Conservation (phyloP, 2,329 filamentous ascomycete genomes). For the Trichophyton benhamiae region DNA sequence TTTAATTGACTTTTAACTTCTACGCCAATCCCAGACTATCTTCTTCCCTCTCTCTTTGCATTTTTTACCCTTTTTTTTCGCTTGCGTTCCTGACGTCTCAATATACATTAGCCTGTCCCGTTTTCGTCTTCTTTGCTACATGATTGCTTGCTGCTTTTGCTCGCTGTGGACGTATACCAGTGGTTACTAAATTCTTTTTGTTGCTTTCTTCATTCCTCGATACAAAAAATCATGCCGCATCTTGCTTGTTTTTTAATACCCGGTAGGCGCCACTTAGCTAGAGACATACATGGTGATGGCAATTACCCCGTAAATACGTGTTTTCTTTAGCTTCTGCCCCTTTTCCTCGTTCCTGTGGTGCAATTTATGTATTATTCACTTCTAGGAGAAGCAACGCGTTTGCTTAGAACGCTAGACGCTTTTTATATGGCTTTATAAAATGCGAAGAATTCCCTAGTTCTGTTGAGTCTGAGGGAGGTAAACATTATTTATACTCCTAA, state of each 20-base stretch:
- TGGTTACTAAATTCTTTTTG: neutral
- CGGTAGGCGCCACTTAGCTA: constrained; percentile 1
- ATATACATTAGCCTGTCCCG: constrained; percentile 1
- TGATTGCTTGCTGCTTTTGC: neutral
- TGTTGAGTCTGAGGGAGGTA: no score
- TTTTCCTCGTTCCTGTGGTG: neutral
- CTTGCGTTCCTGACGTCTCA: neutral
- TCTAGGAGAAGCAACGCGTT: neutral
- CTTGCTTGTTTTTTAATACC: neutral
- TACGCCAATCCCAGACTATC: constrained; percentile 3
- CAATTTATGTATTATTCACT: neutral
- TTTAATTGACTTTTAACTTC: constrained; percentile 5
- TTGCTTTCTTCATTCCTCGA: neutral
- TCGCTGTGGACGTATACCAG: constrained; percentile 2
- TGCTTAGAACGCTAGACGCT: neutral
- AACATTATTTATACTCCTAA: neutral
- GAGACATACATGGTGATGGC: neutral
- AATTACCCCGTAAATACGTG: neutral
- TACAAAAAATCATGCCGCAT: neutral
- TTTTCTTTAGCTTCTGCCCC: neutral
- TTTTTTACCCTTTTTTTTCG: neutral
- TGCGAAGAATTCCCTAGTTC: neutral
- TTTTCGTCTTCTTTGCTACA: neutral
- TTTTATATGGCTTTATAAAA: neutral
- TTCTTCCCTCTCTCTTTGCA: neutral